Percentiles rank a stretch among this genome's conserved stretches.
Evolutionary conservation across 352 stramenopile genomes (phyloP).

Genomic region (Pythium vanterpoolii): DNA sequence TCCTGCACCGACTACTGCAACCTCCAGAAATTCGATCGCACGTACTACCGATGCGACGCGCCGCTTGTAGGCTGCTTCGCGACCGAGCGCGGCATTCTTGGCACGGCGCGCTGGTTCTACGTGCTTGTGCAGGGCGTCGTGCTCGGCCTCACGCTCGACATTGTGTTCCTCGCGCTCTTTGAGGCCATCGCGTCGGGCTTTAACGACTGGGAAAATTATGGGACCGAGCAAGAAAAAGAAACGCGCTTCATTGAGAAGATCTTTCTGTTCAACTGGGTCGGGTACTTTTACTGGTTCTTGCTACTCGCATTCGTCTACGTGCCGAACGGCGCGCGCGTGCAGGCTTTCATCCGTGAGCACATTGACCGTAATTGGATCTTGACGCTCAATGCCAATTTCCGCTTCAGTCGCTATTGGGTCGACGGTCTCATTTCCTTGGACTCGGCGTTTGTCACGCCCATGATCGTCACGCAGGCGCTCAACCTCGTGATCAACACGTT

Average conservation of each 20-base stretch:
- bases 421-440: constrained; percentile 60
- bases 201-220: constrained; percentile 66
- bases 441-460: constrained; percentile 59
- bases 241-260: constrained; percentile 54
- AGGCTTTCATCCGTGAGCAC: constrained; percentile 37
- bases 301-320: constrained; percentile 62
- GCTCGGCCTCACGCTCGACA: constrained; percentile 56
- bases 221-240: constrained; percentile 50
- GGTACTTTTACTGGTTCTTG: constrained; percentile 76
- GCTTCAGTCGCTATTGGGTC: constrained; percentile 60
- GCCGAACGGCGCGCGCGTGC: constrained; percentile 45
- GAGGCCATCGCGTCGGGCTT: constrained; percentile 47
- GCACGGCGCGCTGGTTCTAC: constrained; percentile 64
- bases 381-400: constrained; percentile 34
- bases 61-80: constrained; percentile 48
- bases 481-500: constrained; percentile 72
- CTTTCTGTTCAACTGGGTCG: constrained; percentile 72
- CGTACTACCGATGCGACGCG: constrained; percentile 51
- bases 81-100: constrained; percentile 50
- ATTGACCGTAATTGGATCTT: constrained; percentile 38
- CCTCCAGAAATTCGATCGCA: constrained; percentile 31
- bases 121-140: constrained; percentile 59
- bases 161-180: constrained; percentile 65
- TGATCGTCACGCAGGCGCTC: constrained; percentile 68
- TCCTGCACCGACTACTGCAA: constrained; percentile 48